Evolutionary conservation across 495 filamentous ascomycete species (phyloP), one percentile per base, ranked within the genome.

Genomic region (Gamarada debralockiae): DNA sequence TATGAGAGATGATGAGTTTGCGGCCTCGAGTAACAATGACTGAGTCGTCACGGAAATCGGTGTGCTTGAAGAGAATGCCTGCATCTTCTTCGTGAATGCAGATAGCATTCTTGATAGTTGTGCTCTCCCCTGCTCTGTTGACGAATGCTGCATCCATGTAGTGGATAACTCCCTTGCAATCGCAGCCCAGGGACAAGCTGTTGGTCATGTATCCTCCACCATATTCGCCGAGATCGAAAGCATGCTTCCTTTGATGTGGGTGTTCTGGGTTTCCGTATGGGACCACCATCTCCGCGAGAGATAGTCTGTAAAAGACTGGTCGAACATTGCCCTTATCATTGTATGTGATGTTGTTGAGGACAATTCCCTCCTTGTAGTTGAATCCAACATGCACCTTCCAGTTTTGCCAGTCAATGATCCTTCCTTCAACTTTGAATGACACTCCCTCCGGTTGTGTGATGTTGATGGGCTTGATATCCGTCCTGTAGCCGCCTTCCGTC

Each of bases 161-260:
- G 70, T 95, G 89, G 65, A 97, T 95, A 1, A 85, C 83, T 7
- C 92, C 92, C 70, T 96, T 96, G 76, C 92, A 97, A 73, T 97
- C 92, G 55, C 92, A 97, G 13, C 92, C 92, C 20, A 96, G 73
- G 25, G 86, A 80, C 4, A 97, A 78, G 48, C 83, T 88, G 73
- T 97, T 97, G 55, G 91, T 90, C 91, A 96, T 96, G 70, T 96
- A 95, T 27, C 92, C 92, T 43, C 86, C 90, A 27, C 92, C 92
- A 57, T 96, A 96, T 68, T 97, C 92, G 49, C 92, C 92, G 4
- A 96, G 76, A 62, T 97, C 92, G 64, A 97, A 95, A 17, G 92
- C 92, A 62, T 96, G 92, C 64, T 97, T 97, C 43, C 91, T 80
- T 55, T 95, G 92, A 69, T 96, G 92, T 23, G 92, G 92, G 52